Evolutionary conservation across 2,329 filamentous ascomycete genomes (phyloP), one percentile per base, ranked within the genome.

Genomic region (Akanthomyces lecanii): DNA sequence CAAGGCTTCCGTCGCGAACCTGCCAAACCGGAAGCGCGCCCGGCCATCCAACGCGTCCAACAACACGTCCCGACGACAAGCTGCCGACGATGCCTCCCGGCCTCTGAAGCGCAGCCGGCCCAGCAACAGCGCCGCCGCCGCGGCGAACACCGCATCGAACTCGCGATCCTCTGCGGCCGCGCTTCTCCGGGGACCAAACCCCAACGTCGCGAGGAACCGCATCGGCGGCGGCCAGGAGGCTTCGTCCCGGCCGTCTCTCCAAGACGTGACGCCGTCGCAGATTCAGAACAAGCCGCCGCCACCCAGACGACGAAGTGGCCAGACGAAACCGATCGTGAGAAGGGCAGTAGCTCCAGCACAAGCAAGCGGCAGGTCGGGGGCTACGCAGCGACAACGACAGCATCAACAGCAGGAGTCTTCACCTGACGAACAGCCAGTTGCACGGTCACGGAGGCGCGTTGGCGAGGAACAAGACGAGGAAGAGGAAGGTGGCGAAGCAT

Each of bases 11-110:
- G 66, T 68, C 44, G 67, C 71, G 60, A 66, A 72, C 38, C 69
- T 69, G 33, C 73, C 72, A 60, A 78, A 77, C 67, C 78, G 78
- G 66, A 80, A 79, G 69, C 78, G 78, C 70, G 76, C 76, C 61
- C 73, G 75, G 47, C 76, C 74, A 14, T 68, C 75, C 38, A 76
- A 76, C 77, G 77, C 77, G 76, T 75, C 75, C 62, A 75, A 71
- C 65, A 63, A 61, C 38, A 61, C 62, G 59, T 62, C 65, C 62
- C 48, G 55, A 64, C 64, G 66, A 64, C 73, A 70, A 70, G 69
- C 70, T 69, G 54, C 67, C 67, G 50, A 48, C 65, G 55, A 52
- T n/a, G 44, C 44, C 2, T 30, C 61, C 66, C 47, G 65, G n/a
- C 64, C 66, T 2, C 58, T 51, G 54, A 66, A 66, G 44, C 66